These are phyloP conservation scores for Aaosphaeria arxii DNA, from an alignment of 2,329 filamentous ascomycete species.

Conservation along the genomic window DNA sequence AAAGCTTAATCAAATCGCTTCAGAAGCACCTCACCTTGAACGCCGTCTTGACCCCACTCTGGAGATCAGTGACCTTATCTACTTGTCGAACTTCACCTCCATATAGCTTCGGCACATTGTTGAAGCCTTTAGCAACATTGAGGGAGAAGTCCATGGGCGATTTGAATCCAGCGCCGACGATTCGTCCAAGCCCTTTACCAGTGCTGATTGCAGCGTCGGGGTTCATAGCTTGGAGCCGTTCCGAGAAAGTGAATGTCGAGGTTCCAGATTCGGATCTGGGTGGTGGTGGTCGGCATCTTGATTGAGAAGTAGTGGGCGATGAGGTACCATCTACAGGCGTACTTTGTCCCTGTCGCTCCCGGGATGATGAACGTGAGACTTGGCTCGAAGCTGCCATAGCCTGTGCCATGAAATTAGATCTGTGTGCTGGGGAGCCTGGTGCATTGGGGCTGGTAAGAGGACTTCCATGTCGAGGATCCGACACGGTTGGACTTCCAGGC, in stretches of 20 bases:
- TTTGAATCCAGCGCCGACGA: constrained; percentile 72
- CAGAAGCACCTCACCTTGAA: constrained; percentile 52
- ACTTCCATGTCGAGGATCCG: constrained; percentile 4
- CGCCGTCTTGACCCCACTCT: constrained; percentile 73
- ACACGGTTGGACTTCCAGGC: constrained; percentile 6
- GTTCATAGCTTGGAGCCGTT: constrained; percentile 17
- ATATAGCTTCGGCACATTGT: constrained; percentile 82
- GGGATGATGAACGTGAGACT: constrained; percentile 24
- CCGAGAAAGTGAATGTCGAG: constrained; percentile 9
- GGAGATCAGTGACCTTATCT: constrained; percentile 74
- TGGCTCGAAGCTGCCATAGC: constrained; percentile 28
- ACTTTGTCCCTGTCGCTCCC: constrained; percentile 11
- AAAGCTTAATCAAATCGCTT: background rate
- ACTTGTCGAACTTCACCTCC: constrained; percentile 77
- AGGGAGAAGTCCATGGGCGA: constrained; percentile 83
- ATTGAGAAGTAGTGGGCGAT: constrained; percentile 16
- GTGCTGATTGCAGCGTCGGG: constrained; percentile 62
- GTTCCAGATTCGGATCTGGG: constrained; percentile 15
- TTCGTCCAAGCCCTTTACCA: constrained; percentile 65
- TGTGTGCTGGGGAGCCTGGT: constrained; percentile 18
- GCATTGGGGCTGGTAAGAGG: constrained; percentile 1
- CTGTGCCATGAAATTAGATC: constrained; percentile 30
- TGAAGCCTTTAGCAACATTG: constrained; percentile 79
- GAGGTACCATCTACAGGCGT: constrained; percentile 9
- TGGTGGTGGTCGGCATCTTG: no score